Evolutionary conservation across 345 rosid species (phyloP).

Genomic region (Bruguiera parviflora): DNA sequence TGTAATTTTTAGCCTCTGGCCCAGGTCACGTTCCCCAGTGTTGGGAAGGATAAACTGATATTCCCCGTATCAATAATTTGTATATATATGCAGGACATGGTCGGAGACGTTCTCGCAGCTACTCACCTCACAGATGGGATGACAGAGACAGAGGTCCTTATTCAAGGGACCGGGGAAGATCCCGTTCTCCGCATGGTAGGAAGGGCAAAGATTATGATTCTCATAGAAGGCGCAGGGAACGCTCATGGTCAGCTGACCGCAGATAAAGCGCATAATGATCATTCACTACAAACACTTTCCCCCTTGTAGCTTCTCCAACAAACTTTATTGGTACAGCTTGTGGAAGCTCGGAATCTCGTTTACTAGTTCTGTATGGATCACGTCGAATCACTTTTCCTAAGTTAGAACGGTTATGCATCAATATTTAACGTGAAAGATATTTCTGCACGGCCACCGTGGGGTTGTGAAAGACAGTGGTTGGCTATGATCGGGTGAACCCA

Average conservation of each 20-base stretch:
- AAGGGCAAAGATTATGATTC: slow-evolving; percentile 33
- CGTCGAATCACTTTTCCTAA: too few species aligned
- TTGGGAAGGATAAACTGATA: background rate
- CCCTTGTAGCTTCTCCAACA: too few species aligned
- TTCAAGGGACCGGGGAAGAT: slow-evolving; percentile 47
- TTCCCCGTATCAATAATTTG: background rate
- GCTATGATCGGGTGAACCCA: too few species aligned
- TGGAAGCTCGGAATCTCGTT: too few species aligned
- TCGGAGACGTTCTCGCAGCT: slow-evolving; percentile 44
- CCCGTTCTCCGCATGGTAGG: slow-evolving; percentile 45
- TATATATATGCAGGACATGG: slow-evolving; percentile 33
- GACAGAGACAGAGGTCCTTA: slow-evolving; percentile 30
- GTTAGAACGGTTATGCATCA: too few species aligned
- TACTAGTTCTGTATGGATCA: too few species aligned
- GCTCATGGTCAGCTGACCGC: slow-evolving; percentile 28
- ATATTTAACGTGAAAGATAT: too few species aligned
- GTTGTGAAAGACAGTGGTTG: too few species aligned
- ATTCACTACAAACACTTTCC: too few species aligned
- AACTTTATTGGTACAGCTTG: too few species aligned
- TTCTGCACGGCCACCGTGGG: too few species aligned
- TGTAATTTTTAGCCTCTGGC: background rate
- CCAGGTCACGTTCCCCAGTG: too few species aligned
- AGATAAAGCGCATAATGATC: slow-evolving; percentile 9
- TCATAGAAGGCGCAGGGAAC: slow-evolving; percentile 36
- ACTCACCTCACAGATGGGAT: slow-evolving; percentile 45